Conservation (phyloP, 352 stramenopile genomes). For the Achlya hypogyna region DNA sequence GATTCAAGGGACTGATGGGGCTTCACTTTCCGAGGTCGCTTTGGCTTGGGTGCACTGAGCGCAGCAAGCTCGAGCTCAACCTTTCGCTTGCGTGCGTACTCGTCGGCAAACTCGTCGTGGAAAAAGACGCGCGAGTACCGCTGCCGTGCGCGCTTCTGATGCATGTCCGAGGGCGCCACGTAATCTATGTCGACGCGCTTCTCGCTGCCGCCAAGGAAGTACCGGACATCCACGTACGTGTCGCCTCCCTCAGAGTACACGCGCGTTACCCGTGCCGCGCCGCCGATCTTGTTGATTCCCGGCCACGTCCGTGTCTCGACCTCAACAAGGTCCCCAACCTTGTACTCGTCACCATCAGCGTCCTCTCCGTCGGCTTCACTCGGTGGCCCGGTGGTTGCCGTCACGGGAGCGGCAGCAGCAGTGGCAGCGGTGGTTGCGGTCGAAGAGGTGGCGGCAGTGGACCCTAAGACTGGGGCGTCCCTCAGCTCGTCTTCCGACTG, state of each 20-base stretch:
- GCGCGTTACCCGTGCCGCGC: slow-evolving; percentile 42
- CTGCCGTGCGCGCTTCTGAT: slow-evolving; percentile 28
- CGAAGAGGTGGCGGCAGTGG: neutral
- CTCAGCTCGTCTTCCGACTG: slow-evolving; percentile 13
- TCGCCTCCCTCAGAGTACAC: slow-evolving; percentile 31
- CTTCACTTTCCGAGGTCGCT: neutral
- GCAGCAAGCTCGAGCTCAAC: neutral
- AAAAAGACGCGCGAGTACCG: slow-evolving; percentile 19
- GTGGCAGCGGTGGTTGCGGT: neutral
- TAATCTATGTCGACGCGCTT: slow-evolving; percentile 59
- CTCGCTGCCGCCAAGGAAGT: slow-evolving; percentile 71
- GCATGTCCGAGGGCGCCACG: slow-evolving; percentile 41
- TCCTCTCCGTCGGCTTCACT: neutral
- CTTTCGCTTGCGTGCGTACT: slow-evolving; percentile 8
- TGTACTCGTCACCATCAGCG: neutral
- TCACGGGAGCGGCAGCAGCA: neutral
- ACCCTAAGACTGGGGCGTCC: too few species aligned
- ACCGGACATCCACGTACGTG: slow-evolving; percentile 72
- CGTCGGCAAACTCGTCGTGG: slow-evolving; percentile 45
- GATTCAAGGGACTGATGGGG: neutral
- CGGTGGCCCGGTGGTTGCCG: neutral
- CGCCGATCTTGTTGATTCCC: slow-evolving; percentile 80
- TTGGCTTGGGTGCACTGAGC: neutral
- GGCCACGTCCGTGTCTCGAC: slow-evolving; percentile 75
- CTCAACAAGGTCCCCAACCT: slow-evolving; percentile 40